Evolutionary conservation across 2,329 filamentous ascomycete species (phyloP), one percentile per base, ranked within the genome.

Genomic region (Aspergillus transmontanensis): DNA sequence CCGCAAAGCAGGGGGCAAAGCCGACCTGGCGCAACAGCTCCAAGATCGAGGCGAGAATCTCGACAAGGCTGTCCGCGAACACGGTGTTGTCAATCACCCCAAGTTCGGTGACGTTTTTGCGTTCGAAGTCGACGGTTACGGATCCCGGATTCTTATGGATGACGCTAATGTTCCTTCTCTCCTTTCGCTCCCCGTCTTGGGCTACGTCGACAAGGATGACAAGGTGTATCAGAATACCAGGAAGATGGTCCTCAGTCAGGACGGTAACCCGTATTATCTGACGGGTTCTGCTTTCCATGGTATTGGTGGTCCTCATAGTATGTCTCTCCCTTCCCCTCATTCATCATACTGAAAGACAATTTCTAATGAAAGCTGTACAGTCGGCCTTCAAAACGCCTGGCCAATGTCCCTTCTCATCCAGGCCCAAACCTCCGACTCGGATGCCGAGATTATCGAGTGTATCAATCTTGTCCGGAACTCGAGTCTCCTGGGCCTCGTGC

Each of bases 321-420:
- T 73, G 84, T 64, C 6, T 26, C 5, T 32, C 6, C 45, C 11
- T 50, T 59, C 66, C 58, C 57, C 30, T 19, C 51, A 14, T 4
- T 26, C 26, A n/a, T 9, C 16, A 12, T 2, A 41, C 14, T 41
- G 12, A 9, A n/a, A 41, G 23, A 16, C 12, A 14, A 28, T 19
- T 12, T 12, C 43, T 39, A 53, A 30, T 19, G 19, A 19, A 30
- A 32, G 6, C 1, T 11, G 3, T 11, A 88, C 72, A 90, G 78
- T 97, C 68, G 95, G 95, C 0, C 81, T 96, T n/a, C 82, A 87
- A 71, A 92, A 97, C 69, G 95, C 94, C 9, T 99, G 95, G 95
- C 95, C 95, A 0, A 98, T 99, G 93, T 95, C 92, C 75, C 81
- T 97, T 66, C 84, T 99, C 10, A 87, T 97, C 23, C 94, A 97